phyloP scores from a whole-genome alignment of 495 filamentous ascomycete species.

The Aspergillus cavernicola region DNA sequence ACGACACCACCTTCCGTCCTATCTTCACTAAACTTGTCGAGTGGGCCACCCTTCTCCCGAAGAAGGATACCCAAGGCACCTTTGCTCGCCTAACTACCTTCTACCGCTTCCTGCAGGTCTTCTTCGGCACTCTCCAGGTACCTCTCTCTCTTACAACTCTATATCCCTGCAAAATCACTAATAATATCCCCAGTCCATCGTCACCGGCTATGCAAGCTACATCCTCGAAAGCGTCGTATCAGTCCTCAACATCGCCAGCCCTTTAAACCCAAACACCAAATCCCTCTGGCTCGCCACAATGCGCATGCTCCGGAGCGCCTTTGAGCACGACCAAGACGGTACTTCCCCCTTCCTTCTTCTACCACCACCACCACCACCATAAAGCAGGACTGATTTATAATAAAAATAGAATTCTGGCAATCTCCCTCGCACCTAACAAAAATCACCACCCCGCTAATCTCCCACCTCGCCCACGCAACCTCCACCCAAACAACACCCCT shows the following conservation, averaged over 20 bases:
- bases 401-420: slow-evolving; percentile 72
- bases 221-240: slow-evolving; percentile 69
- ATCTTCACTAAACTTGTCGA: slow-evolving; percentile 80
- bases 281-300: slow-evolving; percentile 62
- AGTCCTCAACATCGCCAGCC: slow-evolving; percentile 52
- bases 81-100: slow-evolving; percentile 61
- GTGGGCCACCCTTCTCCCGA: slow-evolving; percentile 63
- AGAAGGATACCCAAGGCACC: slow-evolving; percentile 53
- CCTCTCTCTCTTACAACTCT: neutral
- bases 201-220: slow-evolving; percentile 85
- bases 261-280: slow-evolving; percentile 48
- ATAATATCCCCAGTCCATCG: slow-evolving; percentile 61
- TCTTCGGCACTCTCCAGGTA: slow-evolving; percentile 80
- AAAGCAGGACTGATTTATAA: neutral
- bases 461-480: slow-evolving; percentile 60
- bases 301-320: slow-evolving; percentile 64
- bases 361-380: neutral
- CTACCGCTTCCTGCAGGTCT: slow-evolving; percentile 72
- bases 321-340: slow-evolving; percentile 76
- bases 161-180: neutral
- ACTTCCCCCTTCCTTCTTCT: slow-evolving; percentile 13
- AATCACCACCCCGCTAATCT: slow-evolving; percentile 63
- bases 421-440: slow-evolving; percentile 75
- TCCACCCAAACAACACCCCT: slow-evolving; percentile 30
- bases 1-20: slow-evolving; percentile 93